Conservation (phyloP, 2,329 filamentous ascomycete genomes). For the Fusarium torulosum region DNA sequence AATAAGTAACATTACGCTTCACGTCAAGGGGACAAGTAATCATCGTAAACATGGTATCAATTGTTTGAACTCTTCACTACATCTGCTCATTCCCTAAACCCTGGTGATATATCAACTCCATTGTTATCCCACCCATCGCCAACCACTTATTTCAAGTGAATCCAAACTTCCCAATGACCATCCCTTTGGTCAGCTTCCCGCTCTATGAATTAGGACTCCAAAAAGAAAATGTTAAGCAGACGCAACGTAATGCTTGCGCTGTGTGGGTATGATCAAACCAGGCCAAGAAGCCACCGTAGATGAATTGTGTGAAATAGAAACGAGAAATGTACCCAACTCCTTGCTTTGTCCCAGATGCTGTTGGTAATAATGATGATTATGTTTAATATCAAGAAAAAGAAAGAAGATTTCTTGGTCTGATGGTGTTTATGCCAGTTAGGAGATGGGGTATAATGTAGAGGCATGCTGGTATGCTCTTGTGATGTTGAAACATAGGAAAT, state of each 20-base stretch:
- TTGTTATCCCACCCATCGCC: constrained; percentile 12
- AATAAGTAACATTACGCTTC: neutral
- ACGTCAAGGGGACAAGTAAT: neutral
- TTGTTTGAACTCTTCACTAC: constrained; percentile 37
- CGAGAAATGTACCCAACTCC: constrained; percentile 45
- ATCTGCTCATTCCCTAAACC: constrained; percentile 29
- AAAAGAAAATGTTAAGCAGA: constrained; percentile 9
- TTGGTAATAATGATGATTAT: constrained; percentile 35
- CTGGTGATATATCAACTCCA: constrained; percentile 25
- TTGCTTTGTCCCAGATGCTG: constrained; percentile 45
- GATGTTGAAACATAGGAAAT: constrained; percentile 36
- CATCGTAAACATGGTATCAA: constrained; percentile 45
- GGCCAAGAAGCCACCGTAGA: constrained; percentile 25
- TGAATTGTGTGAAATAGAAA: constrained; percentile 35
- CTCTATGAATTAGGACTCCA: constrained; percentile 20
- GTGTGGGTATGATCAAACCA: constrained; percentile 40
- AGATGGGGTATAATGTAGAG: constrained; percentile 35
- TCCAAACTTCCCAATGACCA: constrained; percentile 17
- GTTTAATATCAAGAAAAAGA: constrained; percentile 17
- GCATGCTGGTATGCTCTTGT: constrained; percentile 41
- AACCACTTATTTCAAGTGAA: constrained; percentile 26
- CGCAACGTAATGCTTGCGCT: constrained; percentile 16
- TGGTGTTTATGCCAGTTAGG: constrained; percentile 15
- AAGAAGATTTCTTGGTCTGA: neutral
- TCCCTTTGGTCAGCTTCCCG: neutral